Evolutionary conservation across 768 basidiomycete species (phyloP), one percentile per base, ranked within the genome.

Genomic region (Termitomyces bulborhizus): DNA sequence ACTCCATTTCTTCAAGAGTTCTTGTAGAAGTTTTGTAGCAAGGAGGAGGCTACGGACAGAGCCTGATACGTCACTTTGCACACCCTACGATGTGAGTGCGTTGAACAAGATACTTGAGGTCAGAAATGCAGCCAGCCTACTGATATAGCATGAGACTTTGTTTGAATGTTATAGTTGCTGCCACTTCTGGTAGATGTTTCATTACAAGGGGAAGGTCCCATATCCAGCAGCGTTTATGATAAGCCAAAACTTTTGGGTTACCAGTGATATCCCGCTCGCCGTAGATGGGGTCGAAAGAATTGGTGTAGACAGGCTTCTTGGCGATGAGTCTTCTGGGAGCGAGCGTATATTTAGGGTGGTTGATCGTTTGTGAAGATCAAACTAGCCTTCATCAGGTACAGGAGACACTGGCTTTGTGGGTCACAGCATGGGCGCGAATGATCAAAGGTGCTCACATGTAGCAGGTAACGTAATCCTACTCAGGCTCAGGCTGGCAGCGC

Each of bases 1-100:
- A 46, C 84, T 80, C 93, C 93, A 95, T 57, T 78, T 78, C 27
- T 72, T 76, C 46, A 95, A 78, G 1, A 79, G 71, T 16, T 89
- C 83, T 62, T 95, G 85, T n/a, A 98, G 82, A 55, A 82, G 79
- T 63, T 88, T 89, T 24, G 93, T 96, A 40, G 90, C 84, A 2
- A 85, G 78, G 21, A 98, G 81, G 27, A 98, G 80, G 47, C 70
- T 76, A 47, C 75, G 78, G 6, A 90, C 85, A 16, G 82, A 73
- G 15, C 68, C 73, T 4, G 85, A 76, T 4, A 90, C 82, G 60
- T 86, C 82, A 39, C 65, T 71, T 45, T 64, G 64, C 45, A 46
- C 58, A 29, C 47, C 50, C 70, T 71, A 68, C 48, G 26, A 50
- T 50, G 5, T 37, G 11, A 6, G 16, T 12, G 36, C 3, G 27